Evolutionary conservation across 2,329 filamentous ascomycete genomes (phyloP).

Genomic region (Cercospora sp.): DNA sequence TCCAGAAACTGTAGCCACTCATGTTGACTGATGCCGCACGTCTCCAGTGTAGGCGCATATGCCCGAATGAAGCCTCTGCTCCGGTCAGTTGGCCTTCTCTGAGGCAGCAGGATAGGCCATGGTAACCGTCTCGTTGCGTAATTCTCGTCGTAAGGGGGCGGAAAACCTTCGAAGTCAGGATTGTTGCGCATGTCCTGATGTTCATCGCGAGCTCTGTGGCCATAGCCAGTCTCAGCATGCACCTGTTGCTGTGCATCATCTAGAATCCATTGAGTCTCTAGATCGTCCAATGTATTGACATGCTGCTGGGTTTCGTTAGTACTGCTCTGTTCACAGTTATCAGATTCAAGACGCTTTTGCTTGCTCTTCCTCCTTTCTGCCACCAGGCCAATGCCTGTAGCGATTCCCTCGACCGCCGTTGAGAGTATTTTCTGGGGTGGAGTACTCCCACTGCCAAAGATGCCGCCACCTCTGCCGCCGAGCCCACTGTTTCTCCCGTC

Average conservation of each 20-base stretch:
- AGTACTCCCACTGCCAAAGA: neutral
- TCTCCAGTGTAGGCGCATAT: neutral
- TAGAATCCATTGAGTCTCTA: neutral
- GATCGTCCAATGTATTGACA: neutral
- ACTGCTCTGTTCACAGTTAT: neutral
- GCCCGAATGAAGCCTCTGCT: neutral
- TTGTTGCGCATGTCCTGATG: neutral
- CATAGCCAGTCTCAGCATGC: neutral
- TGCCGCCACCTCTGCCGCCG: neutral
- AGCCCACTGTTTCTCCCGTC: neutral
- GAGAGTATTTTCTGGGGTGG: neutral
- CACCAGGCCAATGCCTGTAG: neutral
- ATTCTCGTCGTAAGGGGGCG: neutral
- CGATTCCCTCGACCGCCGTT: neutral
- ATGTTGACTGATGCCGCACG: neutral
- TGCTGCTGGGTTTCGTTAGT: neutral
- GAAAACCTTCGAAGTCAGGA: neutral
- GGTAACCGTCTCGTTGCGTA: neutral
- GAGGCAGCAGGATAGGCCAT: neutral
- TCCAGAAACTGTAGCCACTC: neutral
- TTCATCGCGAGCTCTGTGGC: neutral
- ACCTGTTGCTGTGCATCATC: neutral
- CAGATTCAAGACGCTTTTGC: neutral
- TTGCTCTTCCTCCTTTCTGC: neutral
- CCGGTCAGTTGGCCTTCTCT: neutral